phyloP scores from a whole-genome alignment of 768 basidiomycete genomes.

The Pulveroboletus sp. region DNA sequence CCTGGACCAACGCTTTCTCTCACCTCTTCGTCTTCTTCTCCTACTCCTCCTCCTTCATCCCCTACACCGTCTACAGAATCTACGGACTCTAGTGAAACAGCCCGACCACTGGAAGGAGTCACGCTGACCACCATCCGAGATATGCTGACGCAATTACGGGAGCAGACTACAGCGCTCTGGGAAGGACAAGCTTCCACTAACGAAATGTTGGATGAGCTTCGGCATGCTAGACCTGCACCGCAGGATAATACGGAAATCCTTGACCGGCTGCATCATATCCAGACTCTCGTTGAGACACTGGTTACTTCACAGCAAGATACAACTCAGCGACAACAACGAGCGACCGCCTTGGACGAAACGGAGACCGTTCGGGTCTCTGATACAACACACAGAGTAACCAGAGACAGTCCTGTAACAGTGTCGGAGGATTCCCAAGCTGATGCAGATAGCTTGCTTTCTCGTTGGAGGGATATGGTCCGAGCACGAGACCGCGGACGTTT shows the following conservation, averaged over 20 bases:
- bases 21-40: slow-evolving; percentile 32
- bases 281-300: slow-evolving; percentile 19
- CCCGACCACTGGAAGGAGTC: slow-evolving; percentile 30
- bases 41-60: slow-evolving; percentile 34
- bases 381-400: slow-evolving; percentile 12
- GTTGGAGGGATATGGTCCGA: slow-evolving; percentile 25
- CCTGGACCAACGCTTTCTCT: slow-evolving; percentile 37
- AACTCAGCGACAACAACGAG: slow-evolving; percentile 1
- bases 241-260: slow-evolving; percentile 38
- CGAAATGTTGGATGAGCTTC: slow-evolving; percentile 58
- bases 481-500: slow-evolving; percentile 23
- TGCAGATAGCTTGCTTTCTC: slow-evolving; percentile 22
- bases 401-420: slow-evolving; percentile 28
- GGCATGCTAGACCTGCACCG: slow-evolving; percentile 39
- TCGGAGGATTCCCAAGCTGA: slow-evolving; percentile 27
- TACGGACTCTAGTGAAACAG: slow-evolving; percentile 34
- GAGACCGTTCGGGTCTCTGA: slow-evolving; percentile 17
- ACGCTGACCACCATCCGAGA: slow-evolving; percentile 45
- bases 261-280: slow-evolving; percentile 27
- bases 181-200: slow-evolving; percentile 60
- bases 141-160: slow-evolving; percentile 53
- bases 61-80: slow-evolving; percentile 31
- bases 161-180: slow-evolving; percentile 54
- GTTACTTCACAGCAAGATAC: slow-evolving; percentile 3
- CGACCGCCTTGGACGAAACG: slow-evolving; percentile 5